These are phyloP conservation scores for Trametes hirsuta DNA, from an alignment of 1,284 basidiomycete genomes.

Conservation along the genomic window DNA sequence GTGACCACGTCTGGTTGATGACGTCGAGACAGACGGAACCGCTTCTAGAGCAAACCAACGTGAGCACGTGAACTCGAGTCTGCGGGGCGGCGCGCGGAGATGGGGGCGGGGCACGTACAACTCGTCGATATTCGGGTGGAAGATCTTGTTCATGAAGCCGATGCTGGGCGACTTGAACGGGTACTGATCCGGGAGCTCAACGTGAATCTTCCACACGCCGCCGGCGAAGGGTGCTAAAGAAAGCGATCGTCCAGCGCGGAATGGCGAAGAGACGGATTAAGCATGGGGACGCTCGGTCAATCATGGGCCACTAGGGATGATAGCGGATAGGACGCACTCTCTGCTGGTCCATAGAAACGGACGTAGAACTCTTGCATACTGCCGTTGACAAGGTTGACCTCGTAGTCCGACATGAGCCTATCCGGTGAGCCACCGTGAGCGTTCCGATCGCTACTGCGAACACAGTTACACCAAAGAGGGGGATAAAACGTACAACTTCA, in stretches of 20 bases:
- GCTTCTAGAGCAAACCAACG: conserved; percentile 57
- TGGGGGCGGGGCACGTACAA: conserved; percentile 56
- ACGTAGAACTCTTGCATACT: conserved; percentile 99
- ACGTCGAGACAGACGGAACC: conserved; percentile 96
- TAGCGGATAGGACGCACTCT: conserved; percentile 69
- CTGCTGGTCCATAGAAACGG: conserved; percentile 90
- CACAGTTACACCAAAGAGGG: not conserved
- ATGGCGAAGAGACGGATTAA: not conserved
- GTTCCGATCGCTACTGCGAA: not conserved
- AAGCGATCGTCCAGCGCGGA: conserved; percentile 10
- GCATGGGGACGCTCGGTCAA: not conserved
- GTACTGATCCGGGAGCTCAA: conserved; percentile 98
- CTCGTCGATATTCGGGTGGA: conserved; percentile 98
- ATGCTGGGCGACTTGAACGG: conserved; percentile 99
- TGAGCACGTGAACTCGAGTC: not conserved
- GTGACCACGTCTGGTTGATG: conserved; percentile 99
- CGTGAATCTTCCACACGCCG: conserved; percentile 99
- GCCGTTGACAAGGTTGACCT: conserved; percentile 96
- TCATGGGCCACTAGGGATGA: not conserved
- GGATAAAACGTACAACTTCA: conserved; percentile 84
- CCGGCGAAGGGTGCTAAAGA: conserved; percentile 90
- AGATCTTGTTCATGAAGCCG: conserved; percentile 99
- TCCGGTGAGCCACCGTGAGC: conserved; percentile 5
- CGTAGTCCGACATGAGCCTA: conserved; percentile 96
- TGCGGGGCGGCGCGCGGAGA: not conserved